Conservation (phyloP, 1,139 yeast genomes). For the Suhomyces kunorum region DNA sequence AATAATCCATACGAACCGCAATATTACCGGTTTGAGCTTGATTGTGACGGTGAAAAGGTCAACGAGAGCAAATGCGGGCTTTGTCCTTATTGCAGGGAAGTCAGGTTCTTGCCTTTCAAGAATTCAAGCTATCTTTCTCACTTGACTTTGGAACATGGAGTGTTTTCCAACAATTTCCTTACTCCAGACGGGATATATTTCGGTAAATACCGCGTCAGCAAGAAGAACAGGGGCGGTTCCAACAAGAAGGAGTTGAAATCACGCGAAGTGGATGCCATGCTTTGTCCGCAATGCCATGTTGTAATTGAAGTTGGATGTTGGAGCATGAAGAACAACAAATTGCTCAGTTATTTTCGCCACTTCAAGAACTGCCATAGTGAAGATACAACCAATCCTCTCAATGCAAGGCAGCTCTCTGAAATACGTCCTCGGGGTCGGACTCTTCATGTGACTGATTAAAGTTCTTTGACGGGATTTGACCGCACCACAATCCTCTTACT, state of each 20-base stretch:
- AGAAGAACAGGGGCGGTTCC: constrained; percentile 1
- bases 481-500: too few species aligned
- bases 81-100: constrained; percentile 35
- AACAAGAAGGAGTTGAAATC: background rate
- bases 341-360: constrained; percentile 24
- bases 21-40: constrained; percentile 28
- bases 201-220: constrained; percentile 16
- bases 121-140: constrained; percentile 38
- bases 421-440: constrained; percentile 14
- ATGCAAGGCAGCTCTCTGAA: constrained; percentile 9
- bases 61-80: constrained; percentile 32
- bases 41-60: constrained; percentile 19
- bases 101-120: constrained; percentile 35
- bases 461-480: too few species aligned
- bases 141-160: constrained; percentile 38
- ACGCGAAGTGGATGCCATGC: constrained; percentile 19
- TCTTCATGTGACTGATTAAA: constrained; percentile 12
- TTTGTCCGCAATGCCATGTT: constrained; percentile 22
- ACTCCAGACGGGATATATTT: constrained; percentile 25
- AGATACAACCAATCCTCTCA: constrained; percentile 7
- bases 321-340: constrained; percentile 21
- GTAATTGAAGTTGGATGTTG: constrained; percentile 24
- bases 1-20: constrained; percentile 33
- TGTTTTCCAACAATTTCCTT: constrained; percentile 33
- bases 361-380: constrained; percentile 17